Base-by-base conservation (phyloP, 768 basidiomycete species). In the Fibroporia radiculosa region DNA sequence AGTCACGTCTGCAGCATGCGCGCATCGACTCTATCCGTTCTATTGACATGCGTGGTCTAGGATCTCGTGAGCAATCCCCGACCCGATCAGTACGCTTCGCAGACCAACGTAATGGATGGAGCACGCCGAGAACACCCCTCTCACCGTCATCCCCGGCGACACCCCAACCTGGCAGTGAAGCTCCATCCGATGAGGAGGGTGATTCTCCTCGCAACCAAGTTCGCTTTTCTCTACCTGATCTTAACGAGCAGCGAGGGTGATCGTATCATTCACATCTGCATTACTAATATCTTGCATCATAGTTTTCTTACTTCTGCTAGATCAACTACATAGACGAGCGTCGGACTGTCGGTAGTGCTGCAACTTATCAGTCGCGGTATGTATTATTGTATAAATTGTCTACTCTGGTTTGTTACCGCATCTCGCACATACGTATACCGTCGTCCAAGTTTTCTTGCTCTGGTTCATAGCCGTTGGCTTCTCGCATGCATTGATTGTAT, bases 61-160 rank as follows among this genome's bases (percentile, higher is more conserved):
- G 42, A 3, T 53, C 62, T 14, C 65, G 72, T 19, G 72, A 71
- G 3, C 63, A 56, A 37, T 75, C 73, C 6, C 72, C 72, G 1
- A 49, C 66, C 7, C 70, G 72, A n/a, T 75, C 72, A 11, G 64
- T 74, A 42, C 66, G 70, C 27, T 75, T 72, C 51, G 70, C 64
- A 29, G 72, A 74, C 42, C 59, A 64, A 41, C 44, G 26, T 6
- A 51, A 52, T 12, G 49, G 54, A 19, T 4, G 35, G 24, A 25
- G 32, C 23, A 50, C 58, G 10, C 51, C 56, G 20, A 48, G 52
- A 16, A 23, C 56, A 22, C 40, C 56, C 8, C 39, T 50, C 25
- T 44, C 56, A 34, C 48, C 52, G 26, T 40, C 50, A 16, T 48
- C 52, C 36, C 55, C 56, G 37, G 25, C 48, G 43, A 50, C 55